Base-by-base conservation (phyloP, 2,329 filamentous ascomycete genomes). In the Trichoderma aggressivum region DNA sequence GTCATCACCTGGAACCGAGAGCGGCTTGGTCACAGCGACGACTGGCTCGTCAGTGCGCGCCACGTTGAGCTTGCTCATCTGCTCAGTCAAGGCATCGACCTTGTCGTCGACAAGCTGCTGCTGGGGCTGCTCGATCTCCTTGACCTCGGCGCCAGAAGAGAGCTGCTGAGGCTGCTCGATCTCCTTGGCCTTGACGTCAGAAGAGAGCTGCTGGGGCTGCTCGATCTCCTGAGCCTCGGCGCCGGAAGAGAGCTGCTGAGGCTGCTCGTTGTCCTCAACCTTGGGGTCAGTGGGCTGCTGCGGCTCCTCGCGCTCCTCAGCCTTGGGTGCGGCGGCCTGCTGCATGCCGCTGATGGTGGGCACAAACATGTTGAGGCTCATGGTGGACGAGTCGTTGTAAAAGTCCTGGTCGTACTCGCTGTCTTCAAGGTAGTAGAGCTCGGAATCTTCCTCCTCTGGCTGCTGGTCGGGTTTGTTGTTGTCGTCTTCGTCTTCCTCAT, bases 251-350 rank as follows among this genome's bases (percentile, higher is more conserved):
- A 11, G 43, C 43, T 50, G 43, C n/a, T 50, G 43, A 0, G n/a
- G 47, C 47, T 53, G 50, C 50, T 55, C 24, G 5, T 7, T 55
- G 24, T 16, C 77, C n/a, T 21, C 8, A n/a, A n/a, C 1, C 0
- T 21, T 12, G 43, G 18, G 16, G n/a, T 47, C 43, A 47, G 43
- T 7, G n/a, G n/a, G 43, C 43, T 47, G 18, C 7, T 76, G 75
- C 18, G 70, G 73, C 53, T 81, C 81, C 73, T 82, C 80, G 72
- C 81, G 69, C 76, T 72, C 28, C 66, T 70, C 8, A n/a, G 18
- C 28, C 18, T 24, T 43, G 30, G 28, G 28, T 7, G 26, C 61
- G 11, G 28, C 43, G 30, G 62, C 43, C n/a, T 28, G 34, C 14
- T 18, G 56, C 21, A 26, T 58, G 32, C 21, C 14, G 36, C 28